These are phyloP conservation scores for Wickerhamomyces sp. DNA, from an alignment of 1,139 yeast species.

Conservation along the genomic window DNA sequence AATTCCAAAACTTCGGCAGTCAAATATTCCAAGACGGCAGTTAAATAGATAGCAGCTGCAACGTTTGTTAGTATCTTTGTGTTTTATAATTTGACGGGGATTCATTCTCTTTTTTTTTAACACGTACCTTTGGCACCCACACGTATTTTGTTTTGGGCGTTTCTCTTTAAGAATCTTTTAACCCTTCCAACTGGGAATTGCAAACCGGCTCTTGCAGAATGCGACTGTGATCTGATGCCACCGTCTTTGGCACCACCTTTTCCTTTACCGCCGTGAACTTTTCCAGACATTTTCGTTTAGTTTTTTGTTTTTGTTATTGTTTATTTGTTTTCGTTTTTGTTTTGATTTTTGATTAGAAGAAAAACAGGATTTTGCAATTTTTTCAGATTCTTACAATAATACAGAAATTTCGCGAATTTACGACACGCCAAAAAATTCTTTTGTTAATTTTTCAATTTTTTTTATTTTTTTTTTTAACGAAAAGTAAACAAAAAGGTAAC, in stretches of 20 bases:
- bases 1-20: conserved; percentile 98
- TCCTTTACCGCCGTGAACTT: conserved; percentile 96
- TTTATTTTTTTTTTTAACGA: too few relatives aligned
- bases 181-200: conserved; percentile 99
- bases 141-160: conserved; percentile 89
- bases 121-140: conserved; percentile 75
- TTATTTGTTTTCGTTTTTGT: neutral
- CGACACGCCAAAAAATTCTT: neutral
- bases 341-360: conserved; percentile 3
- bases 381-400: neutral
- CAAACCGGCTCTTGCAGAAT: conserved; percentile 95
- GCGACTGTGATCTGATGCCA: conserved; percentile 72
- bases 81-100: neutral
- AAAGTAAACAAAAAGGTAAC: neutral
- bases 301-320: conserved; percentile 1
- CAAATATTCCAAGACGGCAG: conserved; percentile 94
- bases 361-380: neutral
- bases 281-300: conserved; percentile 68
- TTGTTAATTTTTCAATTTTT: too few relatives aligned
- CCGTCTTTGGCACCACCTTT: conserved; percentile 74
- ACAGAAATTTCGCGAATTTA: neutral
- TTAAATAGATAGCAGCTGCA: conserved; percentile 84
- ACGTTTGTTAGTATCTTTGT: conserved; percentile 12
- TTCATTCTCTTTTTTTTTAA: too few relatives aligned
- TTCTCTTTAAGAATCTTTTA: conserved; percentile 87